Base-by-base conservation (phyloP, 2,329 filamentous ascomycete species). In the Cytospora mali region DNA sequence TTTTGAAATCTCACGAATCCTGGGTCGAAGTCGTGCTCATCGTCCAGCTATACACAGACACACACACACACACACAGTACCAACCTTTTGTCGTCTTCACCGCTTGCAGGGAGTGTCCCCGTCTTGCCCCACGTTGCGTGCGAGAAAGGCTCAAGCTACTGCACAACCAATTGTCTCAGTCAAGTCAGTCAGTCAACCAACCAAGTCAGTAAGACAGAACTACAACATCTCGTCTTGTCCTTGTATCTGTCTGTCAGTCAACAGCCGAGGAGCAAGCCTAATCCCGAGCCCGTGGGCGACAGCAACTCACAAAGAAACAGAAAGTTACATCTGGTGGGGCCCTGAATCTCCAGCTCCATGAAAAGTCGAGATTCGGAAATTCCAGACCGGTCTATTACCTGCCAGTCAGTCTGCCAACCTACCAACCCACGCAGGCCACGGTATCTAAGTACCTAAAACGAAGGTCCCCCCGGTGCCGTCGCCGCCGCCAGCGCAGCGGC, bases 81-180 rank as follows among this genome's bases (percentile, higher is more conserved):
- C 56, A 25, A 49, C 48, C 16, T 39, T 52, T 48, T 51, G 46
- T 42, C 35, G 18, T 53, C 58, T 60, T 48, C 58, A 60, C 58
- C 58, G 58, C 58, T 60, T 60, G 51, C 58, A 54, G 50, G 58
- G 50, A 54, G 50, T n/a, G n/a, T 46, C 58, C 48, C 58, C 58
- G 28, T 51, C 50, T 14, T 13, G 50, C 58, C 58, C 58, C 58
- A 60, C 58, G 58, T 42, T 27, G 58, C 29, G 27, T 60, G 58
- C 58, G 51, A 42, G 16, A 53, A 18, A 48, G n/a, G 21, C 9
- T 28, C 25, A 28, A 54, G 49, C 57, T 54, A 54, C 48, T 52
- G 49, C 57, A 53, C 51, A 35, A 21, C 28, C 50, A 18, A 33
- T 48, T 51, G 56, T n/a, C 48, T 39, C n/a, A n/a, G n/a, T n/a